A percentile compares a stretch with the other conserved stretches of the same genome.
phyloP scores from a whole-genome alignment of 1,139 yeast genomes.

The Geotrichum reessii region DNA sequence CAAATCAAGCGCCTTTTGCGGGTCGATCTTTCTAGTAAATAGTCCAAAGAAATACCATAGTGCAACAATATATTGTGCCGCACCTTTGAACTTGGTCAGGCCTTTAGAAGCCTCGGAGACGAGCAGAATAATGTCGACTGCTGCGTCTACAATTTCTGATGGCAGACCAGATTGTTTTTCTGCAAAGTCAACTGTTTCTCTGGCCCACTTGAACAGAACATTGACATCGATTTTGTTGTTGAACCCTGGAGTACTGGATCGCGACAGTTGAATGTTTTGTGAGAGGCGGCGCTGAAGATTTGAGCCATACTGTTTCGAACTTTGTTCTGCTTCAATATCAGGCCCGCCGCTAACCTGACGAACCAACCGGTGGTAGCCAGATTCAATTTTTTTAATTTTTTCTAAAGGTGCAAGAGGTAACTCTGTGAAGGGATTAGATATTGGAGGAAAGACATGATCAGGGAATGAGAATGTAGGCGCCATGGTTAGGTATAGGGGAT shows the following conservation, averaged over 20 bases:
- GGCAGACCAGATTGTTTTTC: slow-evolving; percentile 31
- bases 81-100: slow-evolving; percentile 27
- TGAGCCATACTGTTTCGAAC: slow-evolving; percentile 6
- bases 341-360: slow-evolving; percentile 20
- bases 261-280: slow-evolving; percentile 15
- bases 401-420: slow-evolving; percentile 30
- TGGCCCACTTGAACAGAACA: slow-evolving; percentile 33
- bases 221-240: slow-evolving; percentile 15
- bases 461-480: slow-evolving; percentile 28
- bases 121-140: slow-evolving; percentile 27
- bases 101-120: slow-evolving; percentile 24
- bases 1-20: slow-evolving; percentile 28
- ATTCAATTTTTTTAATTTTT: slow-evolving; percentile 27
- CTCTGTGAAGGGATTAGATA: slow-evolving; percentile 29
- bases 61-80: slow-evolving; percentile 32
- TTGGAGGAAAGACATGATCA: slow-evolving; percentile 32
- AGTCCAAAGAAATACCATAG: slow-evolving; percentile 33
- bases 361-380: slow-evolving; percentile 26
- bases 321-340: slow-evolving; percentile 10
- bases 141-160: slow-evolving; percentile 26
- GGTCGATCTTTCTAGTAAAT: slow-evolving; percentile 24
- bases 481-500: neutral
- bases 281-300: slow-evolving; percentile 15
- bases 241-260: slow-evolving; percentile 4
- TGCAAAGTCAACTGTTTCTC: slow-evolving; percentile 33